These are phyloP conservation scores for Lactifluus echinatus DNA, from an alignment of 768 basidiomycete genomes.

Conservation along the genomic window DNA sequence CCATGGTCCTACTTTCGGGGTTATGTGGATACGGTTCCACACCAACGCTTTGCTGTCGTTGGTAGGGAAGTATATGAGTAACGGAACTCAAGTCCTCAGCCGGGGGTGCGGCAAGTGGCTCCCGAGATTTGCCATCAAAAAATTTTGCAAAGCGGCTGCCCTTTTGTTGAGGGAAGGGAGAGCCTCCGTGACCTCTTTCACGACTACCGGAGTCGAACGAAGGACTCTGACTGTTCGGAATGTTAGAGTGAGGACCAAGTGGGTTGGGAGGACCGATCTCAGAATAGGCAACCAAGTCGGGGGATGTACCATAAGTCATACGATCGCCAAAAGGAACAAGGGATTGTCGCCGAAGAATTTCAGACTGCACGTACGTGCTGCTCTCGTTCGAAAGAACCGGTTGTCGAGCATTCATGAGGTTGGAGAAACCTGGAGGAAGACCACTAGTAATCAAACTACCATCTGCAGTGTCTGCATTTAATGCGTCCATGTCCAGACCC, in stretches of 20 bases:
- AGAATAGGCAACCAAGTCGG: slow-evolving; percentile 6
- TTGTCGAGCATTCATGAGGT: slow-evolving; percentile 3
- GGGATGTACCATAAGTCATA: neutral
- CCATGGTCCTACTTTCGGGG: slow-evolving; percentile 55
- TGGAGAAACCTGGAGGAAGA: slow-evolving; percentile 11
- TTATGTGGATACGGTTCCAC: slow-evolving; percentile 32
- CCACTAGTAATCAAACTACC: neutral
- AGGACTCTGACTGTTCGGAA: slow-evolving; percentile 17
- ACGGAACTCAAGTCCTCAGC: slow-evolving; percentile 34
- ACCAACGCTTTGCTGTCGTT: slow-evolving; percentile 35
- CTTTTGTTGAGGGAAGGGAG: slow-evolving; percentile 46
- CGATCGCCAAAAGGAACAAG: slow-evolving; percentile 13
- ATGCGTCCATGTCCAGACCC: neutral
- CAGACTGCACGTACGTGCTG: slow-evolving; percentile 1
- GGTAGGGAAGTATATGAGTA: slow-evolving; percentile 37
- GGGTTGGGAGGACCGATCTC: slow-evolving; percentile 10
- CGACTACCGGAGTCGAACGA: slow-evolving; percentile 20
- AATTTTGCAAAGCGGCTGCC: slow-evolving; percentile 85
- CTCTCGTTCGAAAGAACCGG: slow-evolving; percentile 7
- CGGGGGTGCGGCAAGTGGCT: slow-evolving; percentile 32
- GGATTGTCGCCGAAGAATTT: slow-evolving; percentile 14
- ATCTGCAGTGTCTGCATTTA: neutral
- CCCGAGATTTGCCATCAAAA: slow-evolving; percentile 59
- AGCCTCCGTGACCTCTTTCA: slow-evolving; percentile 25
- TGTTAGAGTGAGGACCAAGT: slow-evolving; percentile 5